These are phyloP conservation scores for Aspergillus unguis DNA, from an alignment of 2,329 filamentous ascomycete genomes.

Conservation along the genomic window DNA sequence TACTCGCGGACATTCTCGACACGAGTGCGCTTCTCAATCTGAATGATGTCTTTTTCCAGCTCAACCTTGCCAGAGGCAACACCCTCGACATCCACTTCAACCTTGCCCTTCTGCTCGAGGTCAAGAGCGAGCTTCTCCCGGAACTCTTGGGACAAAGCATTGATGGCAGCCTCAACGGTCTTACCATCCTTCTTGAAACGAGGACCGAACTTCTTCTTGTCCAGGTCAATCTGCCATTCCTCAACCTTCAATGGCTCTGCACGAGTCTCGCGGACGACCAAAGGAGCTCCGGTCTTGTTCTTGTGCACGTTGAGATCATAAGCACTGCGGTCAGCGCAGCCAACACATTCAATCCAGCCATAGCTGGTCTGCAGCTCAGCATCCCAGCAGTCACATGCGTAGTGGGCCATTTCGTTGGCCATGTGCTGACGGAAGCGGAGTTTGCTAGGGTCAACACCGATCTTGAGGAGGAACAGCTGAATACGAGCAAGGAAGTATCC, in stretches of 20 bases:
- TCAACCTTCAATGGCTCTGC: conserved; percentile 75
- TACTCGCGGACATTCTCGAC: conserved; percentile 84
- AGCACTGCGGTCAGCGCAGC: conserved; percentile 90
- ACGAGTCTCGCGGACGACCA: conserved; percentile 79
- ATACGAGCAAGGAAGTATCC: conserved; percentile 97
- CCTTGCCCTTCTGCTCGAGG: conserved; percentile 69
- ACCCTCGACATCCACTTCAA: conserved; percentile 69
- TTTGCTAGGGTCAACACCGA: conserved; percentile 83
- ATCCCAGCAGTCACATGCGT: conserved; percentile 97
- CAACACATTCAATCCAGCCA: conserved; percentile 98
- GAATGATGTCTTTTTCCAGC: conserved; percentile 73
- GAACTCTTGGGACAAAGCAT: conserved; percentile 72
- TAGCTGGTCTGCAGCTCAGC: conserved; percentile 87
- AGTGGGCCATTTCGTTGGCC: conserved; percentile 87
- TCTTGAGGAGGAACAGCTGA: conserved; percentile 80
- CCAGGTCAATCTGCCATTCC: conserved; percentile 81
- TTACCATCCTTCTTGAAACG: conserved; percentile 94
- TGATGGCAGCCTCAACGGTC: conserved; percentile 74
- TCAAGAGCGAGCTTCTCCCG: conserved; percentile 75
- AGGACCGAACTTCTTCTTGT: conserved; percentile 95
- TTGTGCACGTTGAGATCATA: conserved; percentile 91
- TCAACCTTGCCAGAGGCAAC: conserved; percentile 70
- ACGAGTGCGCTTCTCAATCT: conserved; percentile 78
- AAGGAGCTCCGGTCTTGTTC: conserved; percentile 83
- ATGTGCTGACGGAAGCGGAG: conserved; percentile 97